A percentile compares a stretch with the other conserved stretches of the same genome.
These are phyloP conservation scores for Diaporthe citrichinensis DNA, from an alignment of 2,329 filamentous ascomycete species.

Conservation along the genomic window DNA sequence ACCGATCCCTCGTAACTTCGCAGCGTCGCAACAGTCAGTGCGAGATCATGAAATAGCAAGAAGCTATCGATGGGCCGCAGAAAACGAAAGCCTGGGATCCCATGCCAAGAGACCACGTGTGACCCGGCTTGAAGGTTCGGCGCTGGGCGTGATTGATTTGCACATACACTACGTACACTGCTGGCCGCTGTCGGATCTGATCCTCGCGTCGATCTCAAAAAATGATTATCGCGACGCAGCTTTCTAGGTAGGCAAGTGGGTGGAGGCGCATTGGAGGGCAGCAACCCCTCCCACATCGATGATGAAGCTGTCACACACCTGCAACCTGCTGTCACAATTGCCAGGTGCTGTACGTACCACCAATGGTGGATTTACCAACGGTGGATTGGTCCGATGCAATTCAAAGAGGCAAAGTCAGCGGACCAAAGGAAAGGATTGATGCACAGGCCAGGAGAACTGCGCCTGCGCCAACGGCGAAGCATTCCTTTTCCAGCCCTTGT, in stretches of 20 bases:
- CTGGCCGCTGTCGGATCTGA: neutral
- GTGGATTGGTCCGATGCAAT: neutral
- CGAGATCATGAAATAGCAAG: neutral
- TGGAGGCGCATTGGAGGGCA: neutral
- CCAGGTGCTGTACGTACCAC: neutral
- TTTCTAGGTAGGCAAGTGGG: neutral
- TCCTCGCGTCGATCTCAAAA: neutral
- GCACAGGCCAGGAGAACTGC: neutral
- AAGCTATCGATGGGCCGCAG: neutral
- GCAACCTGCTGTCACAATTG: neutral
- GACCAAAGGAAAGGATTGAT: neutral
- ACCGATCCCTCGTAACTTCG: neutral
- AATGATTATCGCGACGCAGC: neutral
- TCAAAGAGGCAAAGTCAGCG: neutral
- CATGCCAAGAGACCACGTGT: neutral
- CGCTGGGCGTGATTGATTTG: neutral
- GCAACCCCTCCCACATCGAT: neutral
- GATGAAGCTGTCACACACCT: neutral
- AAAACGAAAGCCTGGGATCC: neutral
- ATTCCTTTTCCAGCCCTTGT: conserved; percentile 8
- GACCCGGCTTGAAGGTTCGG: neutral
- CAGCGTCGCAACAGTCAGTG: neutral
- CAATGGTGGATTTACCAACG: neutral
- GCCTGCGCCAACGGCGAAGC: conserved; percentile 20
- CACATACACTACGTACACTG: no score